Conservation (phyloP, 495 filamentous ascomycete genomes). For the Cercophora sp. region DNA sequence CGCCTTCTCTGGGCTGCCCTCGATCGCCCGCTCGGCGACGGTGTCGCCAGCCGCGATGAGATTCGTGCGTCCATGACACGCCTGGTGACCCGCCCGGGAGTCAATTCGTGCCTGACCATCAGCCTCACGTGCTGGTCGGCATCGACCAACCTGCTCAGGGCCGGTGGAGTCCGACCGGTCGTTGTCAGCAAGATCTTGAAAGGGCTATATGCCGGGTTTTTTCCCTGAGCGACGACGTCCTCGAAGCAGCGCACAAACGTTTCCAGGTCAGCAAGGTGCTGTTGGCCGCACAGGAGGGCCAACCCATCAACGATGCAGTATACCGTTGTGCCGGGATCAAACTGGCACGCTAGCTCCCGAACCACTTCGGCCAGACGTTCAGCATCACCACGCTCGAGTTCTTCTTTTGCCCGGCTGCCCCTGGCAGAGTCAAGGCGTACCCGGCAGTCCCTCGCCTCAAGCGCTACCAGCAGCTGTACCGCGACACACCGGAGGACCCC, state of each 20-base stretch:
- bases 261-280: background rate
- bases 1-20: background rate
- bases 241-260: background rate
- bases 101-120: background rate
- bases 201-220: too few species aligned
- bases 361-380: background rate
- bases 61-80: background rate
- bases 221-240: background rate
- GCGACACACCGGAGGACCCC: background rate
- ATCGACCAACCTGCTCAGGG: background rate
- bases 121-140: background rate
- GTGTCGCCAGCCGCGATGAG: background rate
- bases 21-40: background rate
- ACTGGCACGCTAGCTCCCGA: background rate
- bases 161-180: background rate
- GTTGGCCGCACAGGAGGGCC: background rate
- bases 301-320: constrained; percentile 11
- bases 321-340: background rate
- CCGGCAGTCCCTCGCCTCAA: background rate
- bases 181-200: background rate
- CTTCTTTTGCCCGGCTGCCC: background rate
- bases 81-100: background rate
- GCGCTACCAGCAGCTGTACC: background rate
- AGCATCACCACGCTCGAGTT: background rate
- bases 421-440: background rate